Evolutionary conservation across 768 basidiomycete species (phyloP), one percentile per base, ranked within the genome.

Genomic region (Pleurotus tuber-regium): DNA sequence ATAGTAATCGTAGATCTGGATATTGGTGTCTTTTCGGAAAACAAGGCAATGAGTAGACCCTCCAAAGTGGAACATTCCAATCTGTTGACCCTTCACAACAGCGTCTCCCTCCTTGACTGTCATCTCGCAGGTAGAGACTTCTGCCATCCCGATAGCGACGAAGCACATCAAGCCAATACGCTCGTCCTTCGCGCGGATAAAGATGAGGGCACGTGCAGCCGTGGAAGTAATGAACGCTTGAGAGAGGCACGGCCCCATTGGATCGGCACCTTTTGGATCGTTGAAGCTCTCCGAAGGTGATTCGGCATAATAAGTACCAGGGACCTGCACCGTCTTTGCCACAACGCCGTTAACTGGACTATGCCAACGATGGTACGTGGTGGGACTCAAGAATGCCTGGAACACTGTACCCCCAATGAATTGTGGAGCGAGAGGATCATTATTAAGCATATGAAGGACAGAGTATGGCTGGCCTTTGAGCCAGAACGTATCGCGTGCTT

Each of bases 61-160:
- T 7, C 80, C 82, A 64, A 80, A 83, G 59, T 82, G 82, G 75
- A 85, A 80, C 72, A 68, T 74, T 51, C 84, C 84, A 0, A 82
- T 52, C 59, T 83, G 64, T 25, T 83, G 76, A 1, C 85, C 83
- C 54, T 76, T 76, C 50, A 65, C 66, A 18, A 84, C 61, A 30
- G 53, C 53, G 24, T 82, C 60, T 1, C 78, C 77, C n/a, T 61
- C 66, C 57, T 62, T 64, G 23, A 83, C 82, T 1, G 66, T 73
- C n/a, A 75, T 58, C 54, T 77, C 73, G 53, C 77, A 79, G n/a
- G 80, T 83, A 26, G 80, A 84, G 1, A 85, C 72, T 61, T 86
- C 84, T 1, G 69, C 69, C 71, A 86, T 82, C 0, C 84, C 83
- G 10, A 85, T 71, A 0, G 64, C 78, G 5, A 84, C 65, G 62